Evolutionary conservation across 208 protist species (phyloP).

Genomic region (Leishmania turanica): DNA sequence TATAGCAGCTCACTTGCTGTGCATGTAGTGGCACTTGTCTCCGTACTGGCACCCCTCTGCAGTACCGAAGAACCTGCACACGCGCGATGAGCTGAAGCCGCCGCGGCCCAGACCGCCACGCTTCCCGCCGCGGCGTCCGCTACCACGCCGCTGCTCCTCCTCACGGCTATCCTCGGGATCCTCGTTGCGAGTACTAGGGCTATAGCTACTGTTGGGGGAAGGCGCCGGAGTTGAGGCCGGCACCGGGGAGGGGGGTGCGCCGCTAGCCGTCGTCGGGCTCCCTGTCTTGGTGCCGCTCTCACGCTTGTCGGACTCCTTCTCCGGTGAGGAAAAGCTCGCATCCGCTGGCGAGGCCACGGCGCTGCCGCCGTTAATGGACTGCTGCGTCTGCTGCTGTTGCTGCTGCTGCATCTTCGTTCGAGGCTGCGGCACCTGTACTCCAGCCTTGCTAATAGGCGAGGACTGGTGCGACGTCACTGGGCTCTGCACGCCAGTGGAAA

Average conservation of each 20-base stretch:
- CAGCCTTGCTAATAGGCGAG: constrained; percentile 26
- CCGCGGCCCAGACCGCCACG: constrained; percentile 28
- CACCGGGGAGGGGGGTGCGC: constrained; percentile 2
- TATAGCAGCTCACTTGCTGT: constrained; percentile 25
- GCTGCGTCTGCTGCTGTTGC: constrained; percentile 35
- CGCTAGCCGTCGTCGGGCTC: constrained; percentile 6
- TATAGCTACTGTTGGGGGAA: constrained; percentile 15
- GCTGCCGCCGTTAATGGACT: constrained; percentile 18
- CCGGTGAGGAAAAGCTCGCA: constrained; percentile 22
- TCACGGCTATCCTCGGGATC: constrained; percentile 29
- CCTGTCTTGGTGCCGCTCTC: constrained; percentile 16
- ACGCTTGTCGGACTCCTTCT: constrained; percentile 29
- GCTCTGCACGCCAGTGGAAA: constrained; percentile 11
- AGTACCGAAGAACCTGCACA: constrained; percentile 41
- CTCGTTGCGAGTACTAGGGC: constrained; percentile 18
- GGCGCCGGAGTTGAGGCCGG: constrained; percentile 4
- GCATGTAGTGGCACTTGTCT: constrained; percentile 42
- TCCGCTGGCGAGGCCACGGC: constrained; percentile 30
- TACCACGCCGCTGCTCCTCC: constrained; percentile 38
- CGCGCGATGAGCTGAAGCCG: constrained; percentile 11
- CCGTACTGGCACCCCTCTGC: constrained; percentile 50
- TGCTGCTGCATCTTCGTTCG: constrained; percentile 60
- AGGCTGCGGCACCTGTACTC: constrained; percentile 66
- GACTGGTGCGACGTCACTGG: constrained; percentile 20
- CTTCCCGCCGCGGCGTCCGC: constrained; percentile 21